Evolutionary conservation across 257 asterid genomes (phyloP), one percentile per base, ranked within the genome.

Genomic region (Echites panduratus): DNA sequence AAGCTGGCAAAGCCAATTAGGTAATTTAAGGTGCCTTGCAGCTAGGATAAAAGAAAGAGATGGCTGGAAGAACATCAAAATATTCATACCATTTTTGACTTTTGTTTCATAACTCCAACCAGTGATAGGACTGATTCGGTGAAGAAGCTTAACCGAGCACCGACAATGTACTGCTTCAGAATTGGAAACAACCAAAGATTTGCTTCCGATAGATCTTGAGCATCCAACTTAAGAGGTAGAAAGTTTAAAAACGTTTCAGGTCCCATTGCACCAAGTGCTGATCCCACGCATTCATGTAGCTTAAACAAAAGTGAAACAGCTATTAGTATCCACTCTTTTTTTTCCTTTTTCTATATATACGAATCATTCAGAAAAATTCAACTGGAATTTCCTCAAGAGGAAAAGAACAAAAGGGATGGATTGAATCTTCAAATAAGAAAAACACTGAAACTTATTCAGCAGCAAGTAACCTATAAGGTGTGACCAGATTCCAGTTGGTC

Each of bases 241-340:
- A 89, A 73, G 73, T 79, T 77, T 85, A 89, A 78, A 79, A 92
- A 89, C 22, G 81, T 74, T 73, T 85, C 96, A 27, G 99, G 95
- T 76, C 98, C 99, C 97, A 95, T 84, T 53, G 99, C 92, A 16
- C 90, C 84, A 84, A 95, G 77, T 77, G 96, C 96, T 50, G 93
- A 79, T 79, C 98, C 99, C 26, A 95, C 82, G 78, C 98, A 95
- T 82, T 84, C 91, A 50, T 95, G 99, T 84, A 95, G 86, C 99
- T 94, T 77, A 74, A 78, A 73, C 47, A 73, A 75, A 69, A 71
- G 47, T 29, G 65, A 32, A 70, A 44, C 65, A 68, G 70, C 41
- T 65, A 32, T 78, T 24, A 78, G 73, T 58, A 16, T 57, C 14
- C 49, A n/a, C 38, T 4, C 3, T 2, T 12, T 50, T 24, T 35